Evolutionary conservation across 495 filamentous ascomycete genomes (phyloP), one percentile per base, ranked within the genome.

Genomic region (Penicillium pulvis): DNA sequence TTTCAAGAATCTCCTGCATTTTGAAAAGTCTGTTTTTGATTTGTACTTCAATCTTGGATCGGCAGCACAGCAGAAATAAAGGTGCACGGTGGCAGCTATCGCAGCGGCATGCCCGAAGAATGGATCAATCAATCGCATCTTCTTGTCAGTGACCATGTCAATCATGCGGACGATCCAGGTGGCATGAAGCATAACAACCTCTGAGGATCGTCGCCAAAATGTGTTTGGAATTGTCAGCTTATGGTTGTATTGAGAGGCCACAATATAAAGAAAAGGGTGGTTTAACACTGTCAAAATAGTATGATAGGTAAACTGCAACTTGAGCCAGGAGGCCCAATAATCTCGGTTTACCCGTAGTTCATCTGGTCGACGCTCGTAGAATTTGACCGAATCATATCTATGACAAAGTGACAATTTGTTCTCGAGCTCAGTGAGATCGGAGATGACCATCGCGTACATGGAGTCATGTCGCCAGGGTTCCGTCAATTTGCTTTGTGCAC

Each of bases 161-260:
- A 79, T 78, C 64, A 79, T 68, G n/a, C 76, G 74, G 24, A 79
- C 76, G 46, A 79, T 63, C 76, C 76, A 79, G 8, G 76, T 79
- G 4, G 75, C 75, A 52, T 79, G 76, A 4, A 79, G 58, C 14
- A 79, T 56, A 14, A 76, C 76, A 8, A 77, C 60, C 60, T 79
- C 76, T 0, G 76, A 79, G 3, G 75, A 78, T 19, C 76, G 56
- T 42, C 75, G 69, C 76, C 76, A 79, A 51, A 79, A 79, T 20
- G 71, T 71, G 44, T 79, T 79, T 0, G 76, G 76, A 28, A 79
- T 79, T 1, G 75, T 72, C 9, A 79, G 63, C 53, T 78, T 79
- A 24, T 73, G 66, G 28, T 79, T 79, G 54, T 76, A 69, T 56
- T 78, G 75, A 14, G 76, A 76, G 10, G 74, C 75, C 42, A 78